Percentiles rank a stretch among this genome's conserved stretches.
Conservation (phyloP, 2,329 filamentous ascomycete species). For the Aciculosporium take region DNA sequence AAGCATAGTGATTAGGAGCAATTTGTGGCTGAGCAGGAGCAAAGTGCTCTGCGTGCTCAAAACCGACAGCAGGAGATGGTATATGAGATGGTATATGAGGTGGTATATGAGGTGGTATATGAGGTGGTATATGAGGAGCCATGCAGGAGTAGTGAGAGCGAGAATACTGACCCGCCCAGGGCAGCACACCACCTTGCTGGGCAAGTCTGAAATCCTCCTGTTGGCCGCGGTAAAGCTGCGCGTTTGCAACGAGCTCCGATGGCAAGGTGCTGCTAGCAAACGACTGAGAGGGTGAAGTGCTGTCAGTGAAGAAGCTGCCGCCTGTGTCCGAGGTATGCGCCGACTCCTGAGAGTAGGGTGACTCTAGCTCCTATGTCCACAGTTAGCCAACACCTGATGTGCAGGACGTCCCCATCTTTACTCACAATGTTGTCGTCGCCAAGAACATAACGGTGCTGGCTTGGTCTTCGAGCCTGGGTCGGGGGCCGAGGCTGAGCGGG, state of each 20-base stretch:
- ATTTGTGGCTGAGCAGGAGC: not conserved
- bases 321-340: not conserved
- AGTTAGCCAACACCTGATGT: not conserved
- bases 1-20: not conserved
- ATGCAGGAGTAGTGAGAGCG: not conserved
- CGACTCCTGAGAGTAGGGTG: not conserved
- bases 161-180: not conserved
- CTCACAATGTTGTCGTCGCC: slow-evolving; percentile 1
- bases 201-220: not conserved
- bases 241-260: not conserved
- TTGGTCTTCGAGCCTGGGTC: not conserved
- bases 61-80: slow-evolving; percentile 1
- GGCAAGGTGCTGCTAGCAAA: not conserved
- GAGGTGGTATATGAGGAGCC: not conserved
- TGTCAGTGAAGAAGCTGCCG: not conserved
- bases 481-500: not conserved
- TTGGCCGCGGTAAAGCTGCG: not conserved
- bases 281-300: slow-evolving; percentile 1
- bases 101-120: too few relatives aligned
- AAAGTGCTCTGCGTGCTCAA: slow-evolving; percentile 2
- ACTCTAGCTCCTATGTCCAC: not conserved
- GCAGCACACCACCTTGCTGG: not conserved
- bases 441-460: not conserved
- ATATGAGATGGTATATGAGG: too few relatives aligned
- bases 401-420: not conserved